These are phyloP conservation scores for Kodamaea derodonti DNA, from an alignment of 1,139 yeast species.

Conservation along the genomic window DNA sequence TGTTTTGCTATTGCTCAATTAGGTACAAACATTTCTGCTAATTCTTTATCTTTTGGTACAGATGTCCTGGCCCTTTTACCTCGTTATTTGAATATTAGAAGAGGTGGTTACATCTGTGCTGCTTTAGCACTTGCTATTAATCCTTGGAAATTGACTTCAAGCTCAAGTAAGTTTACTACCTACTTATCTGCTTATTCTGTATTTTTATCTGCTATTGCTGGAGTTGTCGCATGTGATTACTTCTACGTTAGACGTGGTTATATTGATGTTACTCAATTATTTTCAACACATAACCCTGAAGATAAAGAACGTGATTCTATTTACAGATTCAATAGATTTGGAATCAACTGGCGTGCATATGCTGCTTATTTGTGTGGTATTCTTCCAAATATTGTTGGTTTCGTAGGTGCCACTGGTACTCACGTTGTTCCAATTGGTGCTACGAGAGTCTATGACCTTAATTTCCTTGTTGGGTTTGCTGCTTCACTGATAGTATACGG, in stretches of 20 bases:
- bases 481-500: constrained; percentile 52
- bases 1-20: constrained; percentile 83
- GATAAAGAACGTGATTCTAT: constrained; percentile 26
- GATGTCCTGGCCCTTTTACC: constrained; percentile 86
- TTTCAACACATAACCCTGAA: constrained; percentile 38
- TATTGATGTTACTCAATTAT: constrained; percentile 61
- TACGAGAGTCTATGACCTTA: constrained; percentile 62
- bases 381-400: constrained; percentile 81
- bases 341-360: constrained; percentile 80
- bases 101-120: constrained; percentile 82
- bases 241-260: constrained; percentile 73
- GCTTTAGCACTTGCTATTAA: constrained; percentile 71
- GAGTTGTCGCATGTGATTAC: constrained; percentile 76
- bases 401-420: constrained; percentile 74
- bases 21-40: constrained; percentile 91
- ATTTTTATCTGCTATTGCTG: constrained; percentile 82
- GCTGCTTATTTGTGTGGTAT: constrained; percentile 72
- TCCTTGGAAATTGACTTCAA: constrained; percentile 82
- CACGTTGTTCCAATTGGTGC: constrained; percentile 76
- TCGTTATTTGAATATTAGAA: constrained; percentile 57
- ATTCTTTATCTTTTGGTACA: constrained; percentile 86
- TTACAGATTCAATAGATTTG: constrained; percentile 58
- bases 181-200: constrained; percentile 84
- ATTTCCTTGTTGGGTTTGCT: constrained; percentile 72
- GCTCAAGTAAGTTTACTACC: constrained; percentile 75